Evolutionary conservation across 2,329 filamentous ascomycete species (phyloP).

Genomic region (Ophiostoma tasmaniense): DNA sequence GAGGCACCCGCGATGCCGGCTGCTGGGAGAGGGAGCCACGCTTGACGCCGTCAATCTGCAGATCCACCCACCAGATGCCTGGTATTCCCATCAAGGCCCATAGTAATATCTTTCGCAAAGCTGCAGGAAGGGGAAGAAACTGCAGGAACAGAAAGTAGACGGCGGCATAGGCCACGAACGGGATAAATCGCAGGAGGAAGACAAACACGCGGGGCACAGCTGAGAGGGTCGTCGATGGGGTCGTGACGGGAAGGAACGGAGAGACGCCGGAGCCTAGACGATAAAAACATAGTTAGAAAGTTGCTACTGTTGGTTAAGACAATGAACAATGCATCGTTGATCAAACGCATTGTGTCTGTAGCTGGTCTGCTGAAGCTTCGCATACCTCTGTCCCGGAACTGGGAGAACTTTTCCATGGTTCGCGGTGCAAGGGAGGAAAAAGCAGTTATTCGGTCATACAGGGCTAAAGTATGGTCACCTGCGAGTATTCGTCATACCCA

Average conservation of each 20-base stretch:
- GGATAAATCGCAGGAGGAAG: conserved; percentile 70
- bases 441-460: neutral
- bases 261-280: conserved; percentile 80
- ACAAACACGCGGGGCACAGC: conserved; percentile 60
- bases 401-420: conserved; percentile 86
- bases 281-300: neutral
- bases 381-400: conserved; percentile 79
- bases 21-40: conserved; percentile 77
- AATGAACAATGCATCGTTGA: neutral
- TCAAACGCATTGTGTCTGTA: conserved; percentile 18
- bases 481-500: neutral
- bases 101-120: conserved; percentile 69
- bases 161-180: conserved; percentile 59
- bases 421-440: neutral
- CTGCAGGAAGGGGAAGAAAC: conserved; percentile 56
- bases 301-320: neutral
- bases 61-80: conserved; percentile 95
- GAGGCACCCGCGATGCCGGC: conserved; percentile 64
- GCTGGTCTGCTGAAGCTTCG: neutral
- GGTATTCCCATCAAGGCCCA: conserved; percentile 84
- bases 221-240: conserved; percentile 51
- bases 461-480: neutral
- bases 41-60: conserved; percentile 96
- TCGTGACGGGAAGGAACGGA: conserved; percentile 79
- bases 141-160: conserved; percentile 76